Evolutionary conservation across 2,329 filamentous ascomycete species (phyloP), one percentile per base, ranked within the genome.

Genomic region (Venturia effusa): DNA sequence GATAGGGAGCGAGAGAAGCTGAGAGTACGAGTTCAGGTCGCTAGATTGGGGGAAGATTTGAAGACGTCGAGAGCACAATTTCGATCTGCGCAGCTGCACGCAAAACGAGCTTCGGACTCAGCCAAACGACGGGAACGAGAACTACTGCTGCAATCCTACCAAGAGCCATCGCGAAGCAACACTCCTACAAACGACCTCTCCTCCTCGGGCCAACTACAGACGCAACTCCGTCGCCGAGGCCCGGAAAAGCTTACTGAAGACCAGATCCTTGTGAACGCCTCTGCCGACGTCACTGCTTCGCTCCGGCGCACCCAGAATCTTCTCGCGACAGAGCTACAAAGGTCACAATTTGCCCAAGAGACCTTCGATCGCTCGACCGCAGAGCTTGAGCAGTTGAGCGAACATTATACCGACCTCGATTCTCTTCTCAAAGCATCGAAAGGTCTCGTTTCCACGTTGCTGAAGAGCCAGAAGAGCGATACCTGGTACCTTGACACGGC

Each of bases 401-500:
- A 95, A 70, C 88, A 85, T 43, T 99, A 99, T 76, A 85, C 81
- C 24, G 85, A 86, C 61, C 83, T 97, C 5, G 90, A 93, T 69
- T 84, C 84, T 15, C 82, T 97, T 71, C 81, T 99, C 43, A 81
- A 84, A 2, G 88, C 84, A 64, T 92, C 89, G 57, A 83, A 84
- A 67, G 87, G 86, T 64, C 79, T 99, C 22, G 83, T 97, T 8
- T 85, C 85, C 7, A 90, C 90, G 22, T 79, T 99, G 57, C 78
- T 97, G 59, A 85, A 85, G 66, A 94, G 90, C 67, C 91, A 95
- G 73, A 99, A 99, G 81, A 94, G 88, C 68, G 94, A 99, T 73
- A 97, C 92, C 2, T 99, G 94, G 94, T 99, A 99, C 73, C 83
- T 99, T 40, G 89, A 94, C 76, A 95, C 90, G 43, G 86, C 92